Evolutionary conservation across 2,329 filamentous ascomycete genomes (phyloP), one percentile per base, ranked within the genome.

Genomic region (Clonostachys chloroleuca): DNA sequence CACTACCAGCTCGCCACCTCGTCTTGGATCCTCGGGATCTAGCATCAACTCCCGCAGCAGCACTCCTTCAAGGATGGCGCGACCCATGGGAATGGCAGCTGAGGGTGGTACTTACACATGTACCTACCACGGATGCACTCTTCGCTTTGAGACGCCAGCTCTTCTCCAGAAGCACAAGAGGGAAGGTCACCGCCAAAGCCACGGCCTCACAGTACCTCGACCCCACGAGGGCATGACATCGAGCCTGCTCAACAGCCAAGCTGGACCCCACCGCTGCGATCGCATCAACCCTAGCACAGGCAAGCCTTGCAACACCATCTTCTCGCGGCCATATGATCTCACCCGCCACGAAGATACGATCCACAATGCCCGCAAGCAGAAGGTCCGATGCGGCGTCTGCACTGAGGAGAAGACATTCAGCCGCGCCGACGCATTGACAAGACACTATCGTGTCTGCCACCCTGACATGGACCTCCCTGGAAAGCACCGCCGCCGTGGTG

Each of bases 321-420:
- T 99, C 68, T 96, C 92, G 1, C 78, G 94, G 17, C 94, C 94
- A 2, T 99, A 99, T 74, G 94, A 99, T 66, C 77, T 99, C 45
- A 99, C 94, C 0, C 80, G 94, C 18, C 94, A 99, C 62, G 94
- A 99, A 65, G 92, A 96, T 55, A 97, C 94, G 0, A 97, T 97
- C 54, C 94, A 97, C 77, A 96, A 96, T 58, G 86, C 84, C 2
- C 84, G 89, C 58, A 96, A 96, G 75, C 85, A 92, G 65, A 97
- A 97, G 73, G 91, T 96, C 8, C 85, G 90, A 41, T 99, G 94
- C 67, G 84, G 92, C 52, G 72, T 96, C 43, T 99, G 94, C 69
- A 91, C 89, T 2, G 92, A 97, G 59, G 92, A 97, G 61, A 97
- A 97, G 78, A 95, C 90, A 0, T 99, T 99, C 62, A 96, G 91